Evolutionary conservation across 371 early-diverging fungal species (phyloP), one percentile per base, ranked within the genome.

Genomic region (Fennellomyces sp.): DNA sequence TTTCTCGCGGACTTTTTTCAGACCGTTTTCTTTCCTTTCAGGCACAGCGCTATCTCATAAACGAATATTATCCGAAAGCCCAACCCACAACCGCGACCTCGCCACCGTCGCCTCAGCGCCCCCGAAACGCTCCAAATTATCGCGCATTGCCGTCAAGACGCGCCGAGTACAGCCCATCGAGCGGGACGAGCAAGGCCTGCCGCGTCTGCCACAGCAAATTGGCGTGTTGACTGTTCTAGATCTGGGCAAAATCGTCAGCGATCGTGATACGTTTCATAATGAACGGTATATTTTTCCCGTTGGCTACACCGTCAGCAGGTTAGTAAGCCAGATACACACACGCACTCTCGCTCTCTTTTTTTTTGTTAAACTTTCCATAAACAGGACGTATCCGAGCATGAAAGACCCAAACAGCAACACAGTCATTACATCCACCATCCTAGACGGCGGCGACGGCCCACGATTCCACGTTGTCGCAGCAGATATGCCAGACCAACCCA

Each of bases 251-350:
- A 88, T 97, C 2, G 86, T 90, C 1, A 80, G 74, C 57, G 91
- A 92, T 30, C 84, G 90, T 12, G 87, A 89, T 21, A 80, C 86
- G 2, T 97, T 91, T 72, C 96, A 97, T 61, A 93, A 88, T 52
- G 91, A 93, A 52, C 83, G 95, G 5, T 95, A 97, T 60, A 94
- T 97, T 21, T 97, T 88, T 78, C 94, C 97, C 10, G 88, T 94
- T 0, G 96, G 97, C 2, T 96, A 92, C 67, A 86, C 76, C 6
- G 79, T 84, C 8, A 76, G 76, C 63, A 72, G 83, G 79, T 80
- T 72, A 65, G 50, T 58, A 35, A 27, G 35, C 41, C 60, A 13
- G 53, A 63, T 63, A 61, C 48, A 12, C 55, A 45, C 15, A 19
- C 13, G n/a, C n/a, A n/a, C n/a, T n/a, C 3, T 17, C 29, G 13